Percentiles rank a stretch among this genome's conserved stretches.
Evolutionary conservation across 257 asterid species (phyloP).

Genomic region (Anisodus tanguticus): DNA sequence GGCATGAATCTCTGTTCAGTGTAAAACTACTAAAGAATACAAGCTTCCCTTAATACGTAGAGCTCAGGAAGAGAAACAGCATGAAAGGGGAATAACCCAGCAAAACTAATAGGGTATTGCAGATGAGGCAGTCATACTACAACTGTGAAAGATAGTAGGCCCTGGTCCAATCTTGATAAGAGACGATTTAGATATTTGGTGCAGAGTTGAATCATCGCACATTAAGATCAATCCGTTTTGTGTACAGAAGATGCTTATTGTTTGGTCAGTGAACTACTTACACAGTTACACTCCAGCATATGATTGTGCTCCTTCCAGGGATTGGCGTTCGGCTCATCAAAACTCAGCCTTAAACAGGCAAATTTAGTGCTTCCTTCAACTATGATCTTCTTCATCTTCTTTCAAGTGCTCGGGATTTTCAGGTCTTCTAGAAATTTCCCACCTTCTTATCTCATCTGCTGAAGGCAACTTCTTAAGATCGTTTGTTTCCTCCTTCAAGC

Average conservation of each 20-base stretch:
- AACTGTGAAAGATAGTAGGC: background rate
- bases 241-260: conserved; percentile 15
- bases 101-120: background rate
- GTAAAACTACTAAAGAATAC: background rate
- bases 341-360: conserved; percentile 17
- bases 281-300: background rate
- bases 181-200: conserved; percentile 1
- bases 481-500: conserved; percentile 38
- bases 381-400: conserved; percentile 39
- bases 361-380: conserved; percentile 37
- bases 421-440: conserved; percentile 39
- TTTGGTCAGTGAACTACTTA: background rate
- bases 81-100: background rate
- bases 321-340: conserved; percentile 17
- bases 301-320: conserved; percentile 1
- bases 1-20: background rate
- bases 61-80: background rate
- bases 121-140: background rate
- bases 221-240: background rate
- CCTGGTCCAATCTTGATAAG: conserved; percentile 1
- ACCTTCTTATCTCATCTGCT: conserved; percentile 36
- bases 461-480: conserved; percentile 45
- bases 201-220: background rate
- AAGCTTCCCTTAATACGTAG: background rate
- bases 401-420: conserved; percentile 34